These are phyloP conservation scores for Aspergillus cavernicola DNA, from an alignment of 495 filamentous ascomycete species.

Conservation along the genomic window DNA sequence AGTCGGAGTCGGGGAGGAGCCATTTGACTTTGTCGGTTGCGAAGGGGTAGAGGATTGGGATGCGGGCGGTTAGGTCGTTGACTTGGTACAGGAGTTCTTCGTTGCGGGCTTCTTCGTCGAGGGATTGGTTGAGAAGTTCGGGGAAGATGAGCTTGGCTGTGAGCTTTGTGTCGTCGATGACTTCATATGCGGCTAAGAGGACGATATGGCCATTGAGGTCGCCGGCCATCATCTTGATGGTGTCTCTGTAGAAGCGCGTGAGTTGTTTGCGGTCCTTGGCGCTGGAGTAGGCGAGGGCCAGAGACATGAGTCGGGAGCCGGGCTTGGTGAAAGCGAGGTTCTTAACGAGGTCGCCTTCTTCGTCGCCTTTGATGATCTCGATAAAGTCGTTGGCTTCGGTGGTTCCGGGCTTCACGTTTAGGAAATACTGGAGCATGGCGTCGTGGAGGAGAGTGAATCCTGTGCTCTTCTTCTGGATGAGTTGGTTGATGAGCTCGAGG, in stretches of 20 bases:
- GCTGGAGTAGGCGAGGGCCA: slow-evolving; percentile 73
- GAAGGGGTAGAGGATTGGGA: slow-evolving; percentile 80
- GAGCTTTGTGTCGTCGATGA: slow-evolving; percentile 89
- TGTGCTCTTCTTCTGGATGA: slow-evolving; percentile 92
- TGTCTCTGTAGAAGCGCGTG: slow-evolving; percentile 81
- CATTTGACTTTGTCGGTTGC: slow-evolving; percentile 67
- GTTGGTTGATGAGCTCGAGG: slow-evolving; percentile 77
- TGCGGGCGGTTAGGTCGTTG: slow-evolving; percentile 68
- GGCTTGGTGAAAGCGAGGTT: slow-evolving; percentile 94
- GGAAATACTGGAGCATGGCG: slow-evolving; percentile 95
- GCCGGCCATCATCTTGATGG: slow-evolving; percentile 71
- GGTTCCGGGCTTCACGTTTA: slow-evolving; percentile 69
- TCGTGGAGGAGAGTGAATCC: slow-evolving; percentile 96
- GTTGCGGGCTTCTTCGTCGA: slow-evolving; percentile 48
- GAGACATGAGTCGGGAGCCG: slow-evolving; percentile 75
- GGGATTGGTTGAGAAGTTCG: slow-evolving; percentile 70
- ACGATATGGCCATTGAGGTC: slow-evolving; percentile 77
- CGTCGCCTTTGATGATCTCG: slow-evolving; percentile 85
- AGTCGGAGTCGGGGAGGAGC: slow-evolving; percentile 58
- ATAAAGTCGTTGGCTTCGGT: slow-evolving; percentile 82
- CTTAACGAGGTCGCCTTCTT: slow-evolving; percentile 81
- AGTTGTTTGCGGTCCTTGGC: slow-evolving; percentile 94
- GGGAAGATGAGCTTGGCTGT: slow-evolving; percentile 79
- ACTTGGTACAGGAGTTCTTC: slow-evolving; percentile 61
- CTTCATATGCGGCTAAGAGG: slow-evolving; percentile 78